Evolutionary conservation across 2,329 filamentous ascomycete genomes (phyloP).

Genomic region (Ophiostoma angusticollis): DNA sequence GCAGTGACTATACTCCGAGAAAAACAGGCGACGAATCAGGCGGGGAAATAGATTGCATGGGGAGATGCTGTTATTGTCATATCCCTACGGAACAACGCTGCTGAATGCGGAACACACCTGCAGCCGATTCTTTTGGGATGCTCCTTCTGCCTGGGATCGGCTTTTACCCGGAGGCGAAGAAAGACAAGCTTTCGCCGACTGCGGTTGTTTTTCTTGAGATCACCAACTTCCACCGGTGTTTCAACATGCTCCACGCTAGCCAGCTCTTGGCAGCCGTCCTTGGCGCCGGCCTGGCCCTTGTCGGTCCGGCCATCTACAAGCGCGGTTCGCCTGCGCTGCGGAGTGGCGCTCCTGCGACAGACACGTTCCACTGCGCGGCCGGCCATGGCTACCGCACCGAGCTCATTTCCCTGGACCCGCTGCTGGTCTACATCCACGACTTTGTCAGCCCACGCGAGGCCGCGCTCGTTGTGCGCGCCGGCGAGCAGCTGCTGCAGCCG

Average conservation of each 20-base stretch:
- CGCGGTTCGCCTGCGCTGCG: background rate
- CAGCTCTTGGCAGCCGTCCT: background rate
- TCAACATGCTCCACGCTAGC: background rate
- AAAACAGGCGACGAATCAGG: no score
- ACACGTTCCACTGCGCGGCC: background rate
- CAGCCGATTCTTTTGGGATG: no score
- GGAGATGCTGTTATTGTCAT: no score
- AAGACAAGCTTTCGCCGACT: no score
- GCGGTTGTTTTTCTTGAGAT: background rate
- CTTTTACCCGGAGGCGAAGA: no score
- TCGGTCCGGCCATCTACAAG: background rate
- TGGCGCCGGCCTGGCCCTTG: constrained; percentile 1
- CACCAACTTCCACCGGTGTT: background rate
- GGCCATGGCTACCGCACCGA: constrained; percentile 23
- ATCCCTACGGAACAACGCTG: no score
- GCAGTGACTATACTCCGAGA: no score
- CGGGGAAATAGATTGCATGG: no score
- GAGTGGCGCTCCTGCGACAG: no score
- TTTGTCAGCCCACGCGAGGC: constrained; percentile 23
- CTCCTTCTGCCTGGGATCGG: no score
- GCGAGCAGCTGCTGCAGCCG: constrained; percentile 20
- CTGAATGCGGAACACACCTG: no score
- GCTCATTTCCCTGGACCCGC: constrained; percentile 26
- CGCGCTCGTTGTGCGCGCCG: constrained; percentile 19
- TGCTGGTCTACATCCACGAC: constrained; percentile 26